phyloP scores from a whole-genome alignment of 306 rosid species.

The Fragaria vesca region DNA sequence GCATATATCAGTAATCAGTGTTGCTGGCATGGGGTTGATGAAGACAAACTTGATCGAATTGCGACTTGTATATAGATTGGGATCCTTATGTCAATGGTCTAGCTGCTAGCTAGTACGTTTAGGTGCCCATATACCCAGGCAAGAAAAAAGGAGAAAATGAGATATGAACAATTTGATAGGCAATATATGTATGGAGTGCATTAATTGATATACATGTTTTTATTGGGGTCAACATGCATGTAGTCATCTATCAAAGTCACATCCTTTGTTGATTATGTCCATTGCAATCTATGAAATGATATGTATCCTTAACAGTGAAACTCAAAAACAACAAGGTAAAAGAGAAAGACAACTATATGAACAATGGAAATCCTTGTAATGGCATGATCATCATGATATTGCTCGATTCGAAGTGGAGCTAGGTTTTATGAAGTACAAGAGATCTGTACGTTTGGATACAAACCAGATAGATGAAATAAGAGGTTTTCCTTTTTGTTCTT shows the following conservation, averaged over 20 bases:
- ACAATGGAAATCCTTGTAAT: neutral
- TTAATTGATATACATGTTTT: neutral
- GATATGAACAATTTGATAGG: neutral
- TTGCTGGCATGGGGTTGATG: neutral
- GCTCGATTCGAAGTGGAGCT: neutral
- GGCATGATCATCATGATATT: neutral
- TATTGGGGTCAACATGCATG: neutral
- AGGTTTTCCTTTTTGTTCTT: neutral
- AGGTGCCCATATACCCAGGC: constrained; percentile 3
- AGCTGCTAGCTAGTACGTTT: neutral
- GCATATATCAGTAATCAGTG: neutral
- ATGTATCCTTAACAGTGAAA: neutral
- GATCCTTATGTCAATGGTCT: neutral
- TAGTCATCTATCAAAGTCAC: neutral
- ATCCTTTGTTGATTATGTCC: neutral
- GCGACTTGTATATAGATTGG: neutral
- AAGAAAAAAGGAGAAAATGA: neutral
- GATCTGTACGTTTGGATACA: neutral
- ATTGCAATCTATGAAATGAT: neutral
- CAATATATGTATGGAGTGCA: neutral
- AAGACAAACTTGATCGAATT: neutral
- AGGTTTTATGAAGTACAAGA: neutral
- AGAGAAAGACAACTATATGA: neutral
- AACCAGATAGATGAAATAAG: neutral
- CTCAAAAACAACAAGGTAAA: neutral